Base-by-base conservation (phyloP, 495 filamentous ascomycete species). In the Penicillium ochrochloron region DNA sequence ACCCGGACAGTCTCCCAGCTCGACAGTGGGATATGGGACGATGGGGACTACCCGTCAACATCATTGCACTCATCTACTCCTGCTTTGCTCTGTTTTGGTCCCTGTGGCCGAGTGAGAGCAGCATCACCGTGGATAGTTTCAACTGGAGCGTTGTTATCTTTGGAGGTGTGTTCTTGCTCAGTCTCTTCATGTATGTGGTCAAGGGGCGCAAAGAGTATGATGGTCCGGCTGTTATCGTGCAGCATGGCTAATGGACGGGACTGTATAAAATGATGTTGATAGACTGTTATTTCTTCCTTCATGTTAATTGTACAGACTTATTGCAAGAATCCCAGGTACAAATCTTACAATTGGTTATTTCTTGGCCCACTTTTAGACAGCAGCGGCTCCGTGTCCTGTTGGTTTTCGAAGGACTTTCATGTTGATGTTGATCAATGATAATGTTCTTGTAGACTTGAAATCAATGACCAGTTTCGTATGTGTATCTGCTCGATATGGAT, bases 131-230 rank as follows among this genome's bases (percentile, higher is more conserved):
- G 10, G 59, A 76, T 6, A 84, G 76, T 29, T 84, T 87, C 73
- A 87, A 88, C 65, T 88, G 76, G 73, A 66, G 66, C 23, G 72
- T 80, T 8, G 71, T 84, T 15, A 79, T 84, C 9, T 83, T 78
- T 60, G 71, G 64, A 2, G 69, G 55, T 1, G 73, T 81, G 1
- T 75, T 83, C 44, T 35, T 76, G 2, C 63, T 79, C 10, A 75
- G 76, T 11, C 61, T 74, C 3, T 59, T 71, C 17, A 73, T 75
- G 65, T 83, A 82, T 62, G 31, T 65, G 7, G 27, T 74, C 19
- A 66, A 73, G 23, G 77, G 70, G 10, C 48, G 69, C 17, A 59
- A 62, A 8, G 60, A 73, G 5, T 78, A 78, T 59, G 62, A 65
- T 8, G 73, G 72, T 2, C 77, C 76, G 5, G 74, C 71, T 5